Percentiles rank a stretch among this genome's conserved stretches.
phyloP scores from a whole-genome alignment of 108 stramenopile species.

The Cylindrotheca fusiformis region DNA sequence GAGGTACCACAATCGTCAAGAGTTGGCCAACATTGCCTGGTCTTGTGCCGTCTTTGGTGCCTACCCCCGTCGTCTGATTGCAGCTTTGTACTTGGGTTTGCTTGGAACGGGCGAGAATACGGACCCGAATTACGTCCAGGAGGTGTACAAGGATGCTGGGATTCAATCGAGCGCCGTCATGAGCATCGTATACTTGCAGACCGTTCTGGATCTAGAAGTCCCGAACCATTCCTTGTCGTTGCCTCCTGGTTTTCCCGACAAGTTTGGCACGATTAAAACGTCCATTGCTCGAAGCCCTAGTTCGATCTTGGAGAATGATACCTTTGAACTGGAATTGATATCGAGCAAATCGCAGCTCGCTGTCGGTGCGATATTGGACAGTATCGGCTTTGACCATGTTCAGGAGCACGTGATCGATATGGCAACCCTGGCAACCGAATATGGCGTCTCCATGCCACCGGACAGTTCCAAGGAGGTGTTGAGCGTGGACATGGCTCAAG shows the following conservation, averaged over 20 bases:
- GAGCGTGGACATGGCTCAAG: constrained; percentile 74
- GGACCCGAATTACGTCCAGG: constrained; percentile 25
- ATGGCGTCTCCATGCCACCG: constrained; percentile 26
- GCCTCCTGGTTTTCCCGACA: constrained; percentile 59
- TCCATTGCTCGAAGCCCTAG: constrained; percentile 6
- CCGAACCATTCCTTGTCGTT: constrained; percentile 37
- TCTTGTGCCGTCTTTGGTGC: constrained; percentile 57
- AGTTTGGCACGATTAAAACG: not conserved
- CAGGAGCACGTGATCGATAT: constrained; percentile 65
- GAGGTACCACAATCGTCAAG: constrained; percentile 61
- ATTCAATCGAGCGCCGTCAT: constrained; percentile 36
- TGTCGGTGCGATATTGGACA: constrained; percentile 50
- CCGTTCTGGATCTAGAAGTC: constrained; percentile 53
- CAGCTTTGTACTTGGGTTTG: constrained; percentile 55
- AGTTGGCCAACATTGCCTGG: constrained; percentile 75
- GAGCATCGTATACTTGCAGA: constrained; percentile 56
- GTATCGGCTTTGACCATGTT: constrained; percentile 71
- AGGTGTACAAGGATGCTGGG: constrained; percentile 33
- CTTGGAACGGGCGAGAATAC: constrained; percentile 51
- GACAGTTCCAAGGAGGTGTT: constrained; percentile 50
- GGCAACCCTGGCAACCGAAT: constrained; percentile 37
- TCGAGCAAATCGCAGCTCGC: constrained; percentile 61
- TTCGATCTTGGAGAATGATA: not conserved
- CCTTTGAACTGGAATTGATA: constrained; percentile 31
- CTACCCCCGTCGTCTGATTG: constrained; percentile 57